A percentile compares a stretch with the other conserved stretches of the same genome.
These are phyloP conservation scores for Mucor plumbeus DNA, from an alignment of 371 early-diverging fungal species.

Conservation along the genomic window DNA sequence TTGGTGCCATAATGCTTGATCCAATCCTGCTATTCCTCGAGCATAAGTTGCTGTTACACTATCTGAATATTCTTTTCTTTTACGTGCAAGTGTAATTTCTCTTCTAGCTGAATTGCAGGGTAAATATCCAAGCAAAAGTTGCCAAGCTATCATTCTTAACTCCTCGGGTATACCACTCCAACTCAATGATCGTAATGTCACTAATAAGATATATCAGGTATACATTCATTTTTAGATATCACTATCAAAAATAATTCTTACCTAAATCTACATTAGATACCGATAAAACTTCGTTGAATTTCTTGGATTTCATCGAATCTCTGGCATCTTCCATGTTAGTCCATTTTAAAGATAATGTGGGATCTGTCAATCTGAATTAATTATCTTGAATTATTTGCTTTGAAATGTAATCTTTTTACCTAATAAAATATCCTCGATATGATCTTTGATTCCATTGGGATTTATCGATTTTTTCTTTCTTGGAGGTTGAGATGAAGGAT, in stretches of 20 bases:
- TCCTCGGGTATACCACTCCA: conserved; percentile 94
- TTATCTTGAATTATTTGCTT: background rate
- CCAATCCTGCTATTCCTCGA: conserved; percentile 79
- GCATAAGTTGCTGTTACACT: conserved; percentile 80
- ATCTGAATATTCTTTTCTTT: conserved; percentile 91
- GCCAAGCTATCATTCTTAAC: conserved; percentile 89
- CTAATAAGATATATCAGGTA: conserved; percentile 25
- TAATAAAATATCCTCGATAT: conserved; percentile 22
- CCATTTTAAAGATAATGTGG: conserved; percentile 27
- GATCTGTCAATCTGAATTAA: conserved; percentile 19
- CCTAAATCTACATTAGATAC: conserved; percentile 79
- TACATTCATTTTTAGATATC: background rate
- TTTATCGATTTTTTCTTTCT: conserved; percentile 18
- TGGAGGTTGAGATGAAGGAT: background rate
- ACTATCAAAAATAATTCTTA: conserved; percentile 18
- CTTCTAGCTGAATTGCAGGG: conserved; percentile 87
- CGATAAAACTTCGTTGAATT: conserved; percentile 77
- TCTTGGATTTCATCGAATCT: conserved; percentile 46
- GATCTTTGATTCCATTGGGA: conserved; percentile 28
- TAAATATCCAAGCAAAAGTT: conserved; percentile 87
- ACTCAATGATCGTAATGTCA: conserved; percentile 74
- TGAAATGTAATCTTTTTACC: conserved; percentile 8
- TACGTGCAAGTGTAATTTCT: conserved; percentile 79
- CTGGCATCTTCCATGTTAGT: conserved; percentile 25
- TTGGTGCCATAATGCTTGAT: conserved; percentile 91